A percentile compares a stretch with the other conserved stretches of the same genome.
These are phyloP conservation scores for Tylopilus intermedius DNA, from an alignment of 768 basidiomycete species.

Conservation along the genomic window DNA sequence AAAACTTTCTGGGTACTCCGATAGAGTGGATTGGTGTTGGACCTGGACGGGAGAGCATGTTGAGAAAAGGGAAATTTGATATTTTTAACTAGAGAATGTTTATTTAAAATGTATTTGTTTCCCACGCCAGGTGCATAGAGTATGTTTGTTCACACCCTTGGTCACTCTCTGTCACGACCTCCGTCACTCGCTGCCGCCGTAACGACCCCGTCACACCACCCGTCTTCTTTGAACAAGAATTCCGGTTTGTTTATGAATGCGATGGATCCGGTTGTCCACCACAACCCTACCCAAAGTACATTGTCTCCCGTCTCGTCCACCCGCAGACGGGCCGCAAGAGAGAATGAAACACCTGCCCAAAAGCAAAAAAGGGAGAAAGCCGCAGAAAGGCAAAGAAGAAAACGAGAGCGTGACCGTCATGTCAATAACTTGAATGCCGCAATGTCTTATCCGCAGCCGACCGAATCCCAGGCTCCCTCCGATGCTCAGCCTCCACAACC, in stretches of 20 bases:
- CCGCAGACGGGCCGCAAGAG: conserved; percentile 52
- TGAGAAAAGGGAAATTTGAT: conserved; percentile 24
- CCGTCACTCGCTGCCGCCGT: conserved; percentile 34
- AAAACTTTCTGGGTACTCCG: conserved; percentile 63
- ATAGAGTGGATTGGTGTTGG: conserved; percentile 94
- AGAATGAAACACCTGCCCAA: conserved; percentile 72
- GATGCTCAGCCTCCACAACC: conserved; percentile 32
- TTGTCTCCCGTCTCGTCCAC: conserved; percentile 31
- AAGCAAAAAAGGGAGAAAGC: conserved; percentile 80
- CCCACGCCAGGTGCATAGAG: conserved; percentile 22
- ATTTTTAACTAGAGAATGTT: conserved; percentile 19
- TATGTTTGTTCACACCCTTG: conserved; percentile 19
- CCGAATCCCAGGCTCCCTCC: conserved; percentile 29
- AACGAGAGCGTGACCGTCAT: conserved; percentile 66
- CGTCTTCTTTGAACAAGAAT: conserved; percentile 13
- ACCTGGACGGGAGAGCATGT: conserved; percentile 79
- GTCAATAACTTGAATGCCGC: conserved; percentile 38
- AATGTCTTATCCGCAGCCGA: conserved; percentile 36
- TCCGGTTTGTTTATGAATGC: conserved; percentile 24
- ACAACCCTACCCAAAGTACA: conserved; percentile 30
- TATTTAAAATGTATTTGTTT: neutral
- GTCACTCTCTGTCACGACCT: conserved; percentile 32
- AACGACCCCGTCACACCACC: conserved; percentile 31
- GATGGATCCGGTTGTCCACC: conserved; percentile 33
- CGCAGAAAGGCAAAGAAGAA: conserved; percentile 77